phyloP scores from a whole-genome alignment of 768 basidiomycete genomes.

The Xerocomellus intermedius region DNA sequence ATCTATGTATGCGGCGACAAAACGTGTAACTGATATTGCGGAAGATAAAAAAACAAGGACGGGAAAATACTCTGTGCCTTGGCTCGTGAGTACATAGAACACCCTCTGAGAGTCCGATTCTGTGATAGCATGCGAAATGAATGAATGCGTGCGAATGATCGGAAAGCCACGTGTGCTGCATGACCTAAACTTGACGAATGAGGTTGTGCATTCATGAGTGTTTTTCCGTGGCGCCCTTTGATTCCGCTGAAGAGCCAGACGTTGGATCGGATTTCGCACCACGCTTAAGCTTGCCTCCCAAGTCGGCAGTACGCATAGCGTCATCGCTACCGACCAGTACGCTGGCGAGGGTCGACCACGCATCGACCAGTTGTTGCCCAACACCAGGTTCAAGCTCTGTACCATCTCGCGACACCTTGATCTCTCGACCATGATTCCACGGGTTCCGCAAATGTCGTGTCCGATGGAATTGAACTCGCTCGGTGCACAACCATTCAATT shows the following conservation, averaged over 20 bases:
- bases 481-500: conserved; percentile 77
- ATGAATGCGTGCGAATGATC: neutral
- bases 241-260: neutral
- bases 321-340: conserved; percentile 3
- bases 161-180: neutral
- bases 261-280: conserved; percentile 3
- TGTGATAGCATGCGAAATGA: neutral
- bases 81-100: neutral
- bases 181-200: neutral
- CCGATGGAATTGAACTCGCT: conserved; percentile 68
- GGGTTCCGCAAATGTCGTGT: conserved; percentile 84
- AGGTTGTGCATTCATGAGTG: neutral
- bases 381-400: conserved; percentile 86
- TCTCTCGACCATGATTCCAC: conserved; percentile 85
- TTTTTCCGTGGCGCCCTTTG: neutral
- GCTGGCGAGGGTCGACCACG: conserved; percentile 52
- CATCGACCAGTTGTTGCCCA: conserved; percentile 64
- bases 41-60: neutral
- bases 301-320: neutral
- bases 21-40: neutral
- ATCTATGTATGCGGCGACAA: neutral
- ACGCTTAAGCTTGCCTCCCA: neutral
- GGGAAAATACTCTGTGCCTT: neutral
- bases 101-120: no score
- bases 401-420: conserved; percentile 85